Evolutionary conservation across 2,329 filamentous ascomycete genomes (phyloP).

Genomic region (Verticillium nubilum): DNA sequence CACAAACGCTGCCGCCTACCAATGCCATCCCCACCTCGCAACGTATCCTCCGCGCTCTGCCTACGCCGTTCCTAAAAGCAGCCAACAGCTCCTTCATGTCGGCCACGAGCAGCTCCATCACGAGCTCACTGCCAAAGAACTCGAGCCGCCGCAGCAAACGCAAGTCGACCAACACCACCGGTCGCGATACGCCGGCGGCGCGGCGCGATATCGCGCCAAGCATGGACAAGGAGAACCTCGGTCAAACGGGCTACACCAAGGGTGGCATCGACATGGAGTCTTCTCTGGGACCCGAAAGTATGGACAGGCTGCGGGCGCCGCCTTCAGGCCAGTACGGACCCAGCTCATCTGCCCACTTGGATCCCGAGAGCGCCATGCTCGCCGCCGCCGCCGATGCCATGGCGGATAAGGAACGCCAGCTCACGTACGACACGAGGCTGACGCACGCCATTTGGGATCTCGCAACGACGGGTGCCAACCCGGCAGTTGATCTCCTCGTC

Average conservation of each 20-base stretch:
- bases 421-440: conserved; percentile 74
- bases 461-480: conserved; percentile 86
- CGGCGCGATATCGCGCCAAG: conserved; percentile 29
- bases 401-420: conserved; percentile 66
- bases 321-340: conserved; percentile 4
- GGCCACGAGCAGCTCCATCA: conserved; percentile 81
- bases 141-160: conserved; percentile 55
- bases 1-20: conserved; percentile 69
- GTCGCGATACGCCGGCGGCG: conserved; percentile 26
- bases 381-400: conserved; percentile 55
- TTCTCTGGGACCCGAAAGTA: conserved; percentile 31
- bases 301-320: conserved; percentile 38
- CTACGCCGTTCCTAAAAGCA: conserved; percentile 84
- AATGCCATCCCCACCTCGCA: conserved; percentile 89
- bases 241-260: conserved; percentile 19
- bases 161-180: conserved; percentile 37
- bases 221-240: conserved; percentile 46
- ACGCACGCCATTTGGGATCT: conserved; percentile 94
- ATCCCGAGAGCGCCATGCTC: conserved; percentile 28
- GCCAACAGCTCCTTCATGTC: conserved; percentile 96
- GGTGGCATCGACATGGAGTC: conserved; percentile 14
- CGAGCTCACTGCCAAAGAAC: conserved; percentile 65
- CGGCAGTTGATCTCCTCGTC: conserved; percentile 85
- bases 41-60: conserved; percentile 81
- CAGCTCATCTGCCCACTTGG: conserved; percentile 12